phyloP scores from a whole-genome alignment of 225 moss, liverwort and hornwort species.

The Polytrichum commune region DNA sequence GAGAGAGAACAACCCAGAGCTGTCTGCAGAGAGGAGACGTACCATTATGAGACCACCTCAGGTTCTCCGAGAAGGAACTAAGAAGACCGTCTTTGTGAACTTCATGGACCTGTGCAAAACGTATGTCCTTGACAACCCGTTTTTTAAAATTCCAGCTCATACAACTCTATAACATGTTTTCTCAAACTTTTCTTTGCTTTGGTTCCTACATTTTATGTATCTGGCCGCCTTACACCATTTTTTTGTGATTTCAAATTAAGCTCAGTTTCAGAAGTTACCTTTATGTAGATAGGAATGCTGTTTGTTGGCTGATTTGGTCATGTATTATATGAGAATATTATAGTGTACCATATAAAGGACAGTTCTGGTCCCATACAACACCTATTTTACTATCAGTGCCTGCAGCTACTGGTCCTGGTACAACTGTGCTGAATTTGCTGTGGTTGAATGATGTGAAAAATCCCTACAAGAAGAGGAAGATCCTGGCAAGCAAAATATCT shows the following conservation, averaged over 20 bases:
- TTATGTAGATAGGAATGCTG: background rate
- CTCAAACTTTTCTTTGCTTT: background rate
- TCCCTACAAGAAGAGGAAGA: too few species aligned
- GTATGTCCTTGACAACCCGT: slow-evolving; percentile 27
- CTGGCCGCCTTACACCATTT: too few species aligned
- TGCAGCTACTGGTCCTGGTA: too few species aligned
- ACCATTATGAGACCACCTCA: slow-evolving; percentile 92
- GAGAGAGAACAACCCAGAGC: slow-evolving; percentile 89
- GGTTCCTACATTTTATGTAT: background rate
- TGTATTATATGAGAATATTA: too few species aligned
- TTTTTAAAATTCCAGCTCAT: background rate
- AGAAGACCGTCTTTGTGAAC: slow-evolving; percentile 93
- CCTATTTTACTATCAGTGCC: too few species aligned
- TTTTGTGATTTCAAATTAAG: too few species aligned
- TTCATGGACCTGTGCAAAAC: slow-evolving; percentile 95
- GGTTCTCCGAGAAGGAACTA: slow-evolving; percentile 91
- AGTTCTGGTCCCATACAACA: too few species aligned
- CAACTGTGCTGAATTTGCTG: too few species aligned
- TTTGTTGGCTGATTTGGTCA: background rate
- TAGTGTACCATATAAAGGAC: background rate
- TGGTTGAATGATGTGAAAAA: too few species aligned
- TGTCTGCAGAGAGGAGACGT: slow-evolving; percentile 81
- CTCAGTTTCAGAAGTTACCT: too few species aligned
- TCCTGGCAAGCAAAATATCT: too few species aligned
- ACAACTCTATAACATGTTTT: background rate